Evolutionary conservation across 1,139 yeast genomes (phyloP).

Genomic region (Scheffersomyces segobiensis): DNA sequence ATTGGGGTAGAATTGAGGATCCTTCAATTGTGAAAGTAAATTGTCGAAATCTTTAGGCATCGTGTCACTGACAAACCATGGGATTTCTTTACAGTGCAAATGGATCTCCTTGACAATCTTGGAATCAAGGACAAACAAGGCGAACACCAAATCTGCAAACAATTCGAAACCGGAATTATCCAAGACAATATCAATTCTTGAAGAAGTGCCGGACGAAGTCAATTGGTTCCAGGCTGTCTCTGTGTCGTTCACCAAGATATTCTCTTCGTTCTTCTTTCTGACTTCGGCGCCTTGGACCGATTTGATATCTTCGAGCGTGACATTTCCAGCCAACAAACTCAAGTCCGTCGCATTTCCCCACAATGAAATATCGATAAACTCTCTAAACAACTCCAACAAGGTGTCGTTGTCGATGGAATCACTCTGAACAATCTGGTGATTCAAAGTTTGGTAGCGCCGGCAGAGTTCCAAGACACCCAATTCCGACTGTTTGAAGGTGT

Average conservation of each 20-base stretch:
- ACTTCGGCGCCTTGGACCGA: conserved; percentile 90
- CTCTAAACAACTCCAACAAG: conserved; percentile 61
- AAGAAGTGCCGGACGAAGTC: conserved; percentile 20
- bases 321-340: conserved; percentile 80
- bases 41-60: conserved; percentile 75
- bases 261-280: conserved; percentile 78
- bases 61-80: conserved; percentile 98
- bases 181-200: conserved; percentile 77
- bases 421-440: conserved; percentile 35
- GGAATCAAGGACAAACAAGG: conserved; percentile 74
- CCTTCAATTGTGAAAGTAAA: conserved; percentile 58
- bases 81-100: conserved; percentile 85
- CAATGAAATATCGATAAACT: conserved; percentile 81
- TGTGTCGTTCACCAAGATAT: conserved; percentile 78
- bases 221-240: conserved; percentile 62
- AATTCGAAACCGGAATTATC: conserved; percentile 97
- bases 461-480: conserved; percentile 84
- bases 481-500: conserved; percentile 73
- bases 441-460: conserved; percentile 51
- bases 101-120: conserved; percentile 62
- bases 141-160: conserved; percentile 79
- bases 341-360: conserved; percentile 99
- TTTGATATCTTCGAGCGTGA: conserved; percentile 79
- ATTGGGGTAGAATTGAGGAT: conserved; percentile 52
- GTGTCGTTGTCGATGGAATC: conserved; percentile 41